Conservation (phyloP, 306 rosid genomes). For the Corylus avellana region DNA sequence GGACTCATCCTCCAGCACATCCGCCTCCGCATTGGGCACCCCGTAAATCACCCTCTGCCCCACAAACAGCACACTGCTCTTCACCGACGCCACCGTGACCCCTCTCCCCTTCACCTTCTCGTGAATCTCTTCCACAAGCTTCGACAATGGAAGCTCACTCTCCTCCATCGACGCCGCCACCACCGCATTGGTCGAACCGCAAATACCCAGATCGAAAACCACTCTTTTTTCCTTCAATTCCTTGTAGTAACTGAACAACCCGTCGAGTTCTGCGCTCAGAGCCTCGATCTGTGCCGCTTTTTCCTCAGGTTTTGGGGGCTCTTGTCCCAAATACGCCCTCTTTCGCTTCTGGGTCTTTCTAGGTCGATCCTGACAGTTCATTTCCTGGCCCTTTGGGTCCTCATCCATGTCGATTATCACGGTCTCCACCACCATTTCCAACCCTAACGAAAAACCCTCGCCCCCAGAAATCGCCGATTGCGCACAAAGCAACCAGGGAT, state of each 20-base stretch:
- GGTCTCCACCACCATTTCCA: slow-evolving; percentile 38
- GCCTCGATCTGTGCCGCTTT: slow-evolving; percentile 42
- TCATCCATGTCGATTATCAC: slow-evolving; percentile 28
- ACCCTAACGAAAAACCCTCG: not conserved
- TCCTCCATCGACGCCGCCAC: slow-evolving; percentile 80
- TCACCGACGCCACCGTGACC: slow-evolving; percentile 64
- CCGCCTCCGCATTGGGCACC: slow-evolving; percentile 76
- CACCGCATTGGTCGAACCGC: slow-evolving; percentile 39
- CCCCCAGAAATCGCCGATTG: not conserved
- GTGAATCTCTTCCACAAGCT: slow-evolving; percentile 63
- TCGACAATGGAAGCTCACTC: slow-evolving; percentile 70
- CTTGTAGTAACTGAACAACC: slow-evolving; percentile 56
- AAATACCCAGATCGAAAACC: slow-evolving; percentile 36
- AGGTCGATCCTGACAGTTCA: slow-evolving; percentile 30
- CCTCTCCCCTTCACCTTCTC: slow-evolving; percentile 36
- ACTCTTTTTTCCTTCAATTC: slow-evolving; percentile 46
- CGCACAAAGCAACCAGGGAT: not conserved
- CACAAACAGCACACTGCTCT: slow-evolving; percentile 58
- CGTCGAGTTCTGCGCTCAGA: slow-evolving; percentile 56
- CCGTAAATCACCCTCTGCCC: slow-evolving; percentile 87
- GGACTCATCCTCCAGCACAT: slow-evolving; percentile 78
- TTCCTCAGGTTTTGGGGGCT: slow-evolving; percentile 41
- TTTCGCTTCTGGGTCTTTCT: slow-evolving; percentile 59
- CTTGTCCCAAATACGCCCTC: slow-evolving; percentile 33
- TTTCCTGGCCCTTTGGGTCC: slow-evolving; percentile 26